Conservation (phyloP, 2,329 filamentous ascomycete species). For the Lachnellula willkommii region DNA sequence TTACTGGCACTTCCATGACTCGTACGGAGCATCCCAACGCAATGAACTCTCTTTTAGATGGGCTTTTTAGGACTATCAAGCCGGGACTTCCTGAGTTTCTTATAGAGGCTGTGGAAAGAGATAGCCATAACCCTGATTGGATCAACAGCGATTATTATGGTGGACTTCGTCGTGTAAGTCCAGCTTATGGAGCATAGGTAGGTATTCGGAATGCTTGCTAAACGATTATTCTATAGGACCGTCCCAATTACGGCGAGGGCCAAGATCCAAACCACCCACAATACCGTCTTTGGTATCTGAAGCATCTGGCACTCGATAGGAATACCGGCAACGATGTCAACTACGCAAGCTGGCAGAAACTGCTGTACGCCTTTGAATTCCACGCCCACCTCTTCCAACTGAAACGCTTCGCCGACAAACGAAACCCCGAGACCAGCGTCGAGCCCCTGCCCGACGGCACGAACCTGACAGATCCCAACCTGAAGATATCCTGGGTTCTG, state of each 20-base stretch:
- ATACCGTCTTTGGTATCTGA: neutral
- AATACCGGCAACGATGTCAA: neutral
- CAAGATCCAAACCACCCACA: neutral
- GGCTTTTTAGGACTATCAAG: too few relatives aligned
- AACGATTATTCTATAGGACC: neutral
- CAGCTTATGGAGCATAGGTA: neutral
- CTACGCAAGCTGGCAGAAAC: too few relatives aligned
- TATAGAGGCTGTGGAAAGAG: too few relatives aligned
- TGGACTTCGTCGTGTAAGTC: neutral
- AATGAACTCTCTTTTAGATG: too few relatives aligned
- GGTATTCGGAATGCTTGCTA: neutral
- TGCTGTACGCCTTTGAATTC: too few relatives aligned
- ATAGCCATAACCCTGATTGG: neutral
- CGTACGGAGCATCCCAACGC: too few relatives aligned
- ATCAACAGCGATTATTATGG: neutral
- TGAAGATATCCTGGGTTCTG: slow-evolving; percentile 8
- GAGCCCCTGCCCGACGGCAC: slow-evolving; percentile 1
- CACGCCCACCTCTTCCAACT: neutral
- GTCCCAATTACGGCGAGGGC: neutral
- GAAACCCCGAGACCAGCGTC: neutral
- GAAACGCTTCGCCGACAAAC: neutral
- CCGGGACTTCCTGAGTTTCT: too few relatives aligned
- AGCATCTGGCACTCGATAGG: neutral
- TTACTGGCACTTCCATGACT: too few relatives aligned
- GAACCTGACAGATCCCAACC: neutral